Conservation (phyloP, 176 grass and related monocot genomes). For the Oryza rufipogon region DNA sequence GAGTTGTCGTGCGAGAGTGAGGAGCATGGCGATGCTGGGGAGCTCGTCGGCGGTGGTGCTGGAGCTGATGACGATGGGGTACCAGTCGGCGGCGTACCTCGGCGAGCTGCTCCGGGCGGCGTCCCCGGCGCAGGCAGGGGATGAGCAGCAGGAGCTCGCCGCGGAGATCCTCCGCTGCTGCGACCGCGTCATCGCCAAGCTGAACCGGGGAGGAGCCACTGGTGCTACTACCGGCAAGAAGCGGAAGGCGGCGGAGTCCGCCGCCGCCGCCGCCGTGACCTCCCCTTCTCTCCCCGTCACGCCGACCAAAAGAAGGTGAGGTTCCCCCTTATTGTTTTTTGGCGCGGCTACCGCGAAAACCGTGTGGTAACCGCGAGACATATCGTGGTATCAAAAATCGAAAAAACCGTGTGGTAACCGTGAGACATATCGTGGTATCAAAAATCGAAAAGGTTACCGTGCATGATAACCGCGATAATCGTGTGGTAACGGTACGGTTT, state of each 20-base stretch:
- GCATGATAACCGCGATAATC: too few relatives aligned
- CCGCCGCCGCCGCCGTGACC: neutral
- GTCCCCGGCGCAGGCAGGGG: neutral
- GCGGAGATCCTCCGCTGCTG: constrained; percentile 55
- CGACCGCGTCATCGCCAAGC: constrained; percentile 43
- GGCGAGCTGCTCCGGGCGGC: constrained; percentile 32
- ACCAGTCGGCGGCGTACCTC: constrained; percentile 49
- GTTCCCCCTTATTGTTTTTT: neutral
- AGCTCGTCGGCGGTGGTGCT: constrained; percentile 36
- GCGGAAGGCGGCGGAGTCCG: constrained; percentile 5
- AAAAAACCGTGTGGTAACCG: too few relatives aligned
- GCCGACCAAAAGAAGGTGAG: constrained; percentile 32
- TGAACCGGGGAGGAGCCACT: neutral
- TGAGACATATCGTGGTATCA: too few relatives aligned
- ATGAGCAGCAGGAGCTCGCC: constrained; percentile 42
- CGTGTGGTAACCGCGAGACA: too few relatives aligned
- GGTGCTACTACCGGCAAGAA: neutral
- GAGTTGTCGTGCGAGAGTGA: neutral
- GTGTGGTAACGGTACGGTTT: too few relatives aligned
- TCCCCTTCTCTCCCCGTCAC: neutral
- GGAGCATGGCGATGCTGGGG: constrained; percentile 33
- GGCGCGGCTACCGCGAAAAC: too few relatives aligned
- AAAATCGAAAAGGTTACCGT: too few relatives aligned
- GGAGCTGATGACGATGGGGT: constrained; percentile 58
- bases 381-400: too few relatives aligned